Base-by-base conservation (phyloP, 352 stramenopile genomes). In the Thalassiosira livingstoniorum region DNA sequence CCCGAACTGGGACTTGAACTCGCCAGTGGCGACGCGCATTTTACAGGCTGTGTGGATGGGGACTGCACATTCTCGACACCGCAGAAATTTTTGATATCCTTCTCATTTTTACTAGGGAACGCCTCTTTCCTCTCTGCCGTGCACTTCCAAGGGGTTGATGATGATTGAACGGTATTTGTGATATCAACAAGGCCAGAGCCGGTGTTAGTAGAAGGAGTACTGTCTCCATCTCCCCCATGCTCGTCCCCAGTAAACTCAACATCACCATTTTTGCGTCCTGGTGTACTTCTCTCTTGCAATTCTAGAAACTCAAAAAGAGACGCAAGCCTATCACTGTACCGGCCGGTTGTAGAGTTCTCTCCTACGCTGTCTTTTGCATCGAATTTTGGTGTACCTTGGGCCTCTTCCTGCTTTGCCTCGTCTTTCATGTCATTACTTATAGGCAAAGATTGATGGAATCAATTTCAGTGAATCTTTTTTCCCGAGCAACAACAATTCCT, bases 221-320 rank as follows among this genome's bases (percentile, higher is more conserved):
- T 55, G 31, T 29, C 21, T 39, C 25, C 42, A 34, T 54, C 34
- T 67, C 61, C 55, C 47, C 15, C 10, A 32, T 35, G 32, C 31
- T 32, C 23, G 37, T 32, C 32, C 37, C 29, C 51, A 37, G 57
- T 54, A 42, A 4, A 4, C 18, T 60, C 32, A 29, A 60, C 51
- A 68, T 34, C 60, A 37, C 63, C 58, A 51, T 63, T 68, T 21
- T 63, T 62, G 2, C 57, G 21, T 15, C 4, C 7, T 7, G 11
- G 11, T 25, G 7, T 5, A 29, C 4, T 29, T 7, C 47, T 18
- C 39, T 77, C 55, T 35, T 64, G 34, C 34, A 77, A 32, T 39
- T 82, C 58, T 25, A 75, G 37, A 54, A 71, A 75, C 11, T 54
- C 67, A 11, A 75, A 47, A 23, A 76, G 71, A 18, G 64, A 76